Percentiles rank a stretch among this genome's conserved stretches.
Evolutionary conservation across 495 filamentous ascomycete species (phyloP).

Genomic region (Xylaria bambusicola): DNA sequence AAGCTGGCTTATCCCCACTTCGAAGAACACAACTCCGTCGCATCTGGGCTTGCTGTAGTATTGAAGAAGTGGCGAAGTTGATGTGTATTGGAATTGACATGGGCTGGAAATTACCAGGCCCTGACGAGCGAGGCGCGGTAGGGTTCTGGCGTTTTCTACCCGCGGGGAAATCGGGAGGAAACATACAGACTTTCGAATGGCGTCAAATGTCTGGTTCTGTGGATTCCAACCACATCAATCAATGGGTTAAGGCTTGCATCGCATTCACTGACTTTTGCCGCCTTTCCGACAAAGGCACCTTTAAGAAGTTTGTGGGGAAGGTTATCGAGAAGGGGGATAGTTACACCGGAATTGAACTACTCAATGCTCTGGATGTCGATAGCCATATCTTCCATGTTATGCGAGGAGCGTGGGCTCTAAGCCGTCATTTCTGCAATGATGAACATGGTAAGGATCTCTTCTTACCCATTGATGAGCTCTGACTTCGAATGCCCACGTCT

Average conservation of each 20-base stretch:
- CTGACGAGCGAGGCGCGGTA: constrained; percentile 9
- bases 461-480: not conserved
- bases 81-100: constrained; percentile 7
- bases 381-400: not conserved
- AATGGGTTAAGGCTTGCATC: constrained; percentile 24
- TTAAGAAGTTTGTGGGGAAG: not conserved
- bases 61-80: constrained; percentile 15
- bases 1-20: not conserved
- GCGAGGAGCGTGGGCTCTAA: not conserved
- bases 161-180: constrained; percentile 14
- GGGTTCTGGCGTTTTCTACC: constrained; percentile 22
- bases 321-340: not conserved
- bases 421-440: not conserved
- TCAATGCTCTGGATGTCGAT: not conserved
- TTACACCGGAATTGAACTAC: not conserved
- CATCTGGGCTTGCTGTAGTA: constrained; percentile 21
- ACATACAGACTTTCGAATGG: constrained; percentile 30
- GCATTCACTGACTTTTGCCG: constrained; percentile 25
- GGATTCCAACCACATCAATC: constrained; percentile 24
- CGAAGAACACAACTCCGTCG: constrained; percentile 13
- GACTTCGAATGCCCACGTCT: not conserved
- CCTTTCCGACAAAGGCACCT: constrained; percentile 9
- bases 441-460: not conserved
- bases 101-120: not conserved
- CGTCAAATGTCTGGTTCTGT: constrained; percentile 29